A percentile compares a stretch with the other conserved stretches of the same genome.
Evolutionary conservation across 768 basidiomycete species (phyloP).

Genomic region (Coprinellus micaceus): DNA sequence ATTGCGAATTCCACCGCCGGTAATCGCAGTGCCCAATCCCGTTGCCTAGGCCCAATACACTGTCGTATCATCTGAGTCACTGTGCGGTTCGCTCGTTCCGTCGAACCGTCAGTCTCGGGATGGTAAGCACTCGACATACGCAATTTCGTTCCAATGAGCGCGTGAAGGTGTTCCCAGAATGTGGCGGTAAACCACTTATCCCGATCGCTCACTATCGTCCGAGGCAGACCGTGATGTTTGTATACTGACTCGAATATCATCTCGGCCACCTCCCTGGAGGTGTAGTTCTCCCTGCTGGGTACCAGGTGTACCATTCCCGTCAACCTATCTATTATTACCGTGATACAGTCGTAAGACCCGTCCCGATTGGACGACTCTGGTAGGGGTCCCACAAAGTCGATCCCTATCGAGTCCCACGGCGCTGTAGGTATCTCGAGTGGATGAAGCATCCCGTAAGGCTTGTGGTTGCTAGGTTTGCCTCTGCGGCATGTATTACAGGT

Average conservation of each 20-base stretch:
- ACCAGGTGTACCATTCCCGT: constrained; percentile 17
- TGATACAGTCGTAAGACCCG: constrained; percentile 19
- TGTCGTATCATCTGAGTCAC: constrained; percentile 15
- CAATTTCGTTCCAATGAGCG: constrained; percentile 3
- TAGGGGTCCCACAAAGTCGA: constrained; percentile 12
- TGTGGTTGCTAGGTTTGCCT: constrained; percentile 16
- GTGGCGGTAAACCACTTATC: constrained; percentile 27
- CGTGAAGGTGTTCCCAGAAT: constrained; percentile 28
- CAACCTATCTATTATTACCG: constrained; percentile 24
- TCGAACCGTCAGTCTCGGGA: constrained; percentile 35
- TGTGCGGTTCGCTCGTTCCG: constrained; percentile 29
- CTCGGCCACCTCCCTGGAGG: constrained; percentile 6
- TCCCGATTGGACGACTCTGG: constrained; percentile 19
- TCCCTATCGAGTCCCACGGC: constrained; percentile 13
- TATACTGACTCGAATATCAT: constrained; percentile 11
- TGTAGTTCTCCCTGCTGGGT: constrained; percentile 12
- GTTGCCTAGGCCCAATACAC: constrained; percentile 5
- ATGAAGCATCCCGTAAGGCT: constrained; percentile 18
- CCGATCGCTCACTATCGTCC: constrained; percentile 25
- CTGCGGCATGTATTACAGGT: constrained; percentile 15
- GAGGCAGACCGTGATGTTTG: constrained; percentile 15
- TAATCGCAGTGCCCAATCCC: constrained; percentile 6
- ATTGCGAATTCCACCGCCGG: constrained; percentile 9
- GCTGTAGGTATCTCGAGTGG: constrained; percentile 16
- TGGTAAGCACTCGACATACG: constrained; percentile 24